Base-by-base conservation (phyloP, 768 basidiomycete genomes). In the Dendrothele bispora region DNA sequence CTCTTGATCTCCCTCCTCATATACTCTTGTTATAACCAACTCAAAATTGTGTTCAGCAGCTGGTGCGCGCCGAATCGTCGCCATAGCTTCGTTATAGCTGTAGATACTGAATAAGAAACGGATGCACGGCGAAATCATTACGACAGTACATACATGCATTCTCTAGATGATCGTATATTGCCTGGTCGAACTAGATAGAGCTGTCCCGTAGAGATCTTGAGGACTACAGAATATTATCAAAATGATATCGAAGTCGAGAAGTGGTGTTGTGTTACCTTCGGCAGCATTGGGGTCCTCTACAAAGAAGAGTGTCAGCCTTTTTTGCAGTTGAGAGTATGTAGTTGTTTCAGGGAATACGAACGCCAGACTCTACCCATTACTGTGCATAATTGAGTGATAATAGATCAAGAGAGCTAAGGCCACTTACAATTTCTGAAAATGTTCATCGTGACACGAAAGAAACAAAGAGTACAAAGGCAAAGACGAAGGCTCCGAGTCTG, bases 121-220 rank as follows among this genome's bases (percentile, higher is more conserved):
- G 43, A 50, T 24, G n/a, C n/a, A n/a, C n/a, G n/a, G n/a, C n/a
- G n/a, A n/a, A n/a, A n/a, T n/a, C n/a, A n/a, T n/a, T n/a, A n/a
- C n/a, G n/a, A n/a, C n/a, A n/a, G n/a, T 24, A 72, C 91, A 54
- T 61, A 97, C 94, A 98, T 97, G 91, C 95, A 98, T 76, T 98
- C 95, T 57, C 95, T 74, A 18, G 89, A 89, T 18, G 91, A 87
- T 50, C 94, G 88, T 58, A 97, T 85, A 58, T 88, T 90, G 45
- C 91, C 93, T 32, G 93, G 90, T 30, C 95, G 82, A 44, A 95
- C 85, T 46, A 98, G 84, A 69, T 86, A 94, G 21, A 99, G 80
- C 64, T 92, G 88, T 2, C 95, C 95, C 27, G 86, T 83, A 18
- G 90, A 86, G 49, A 98, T 91, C 71, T 95, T 95, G 41, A 94